A percentile compares a stretch with the other conserved stretches of the same genome.
Evolutionary conservation across 2,329 filamentous ascomycete genomes (phyloP).

Genomic region (Pyrenophora graminea): DNA sequence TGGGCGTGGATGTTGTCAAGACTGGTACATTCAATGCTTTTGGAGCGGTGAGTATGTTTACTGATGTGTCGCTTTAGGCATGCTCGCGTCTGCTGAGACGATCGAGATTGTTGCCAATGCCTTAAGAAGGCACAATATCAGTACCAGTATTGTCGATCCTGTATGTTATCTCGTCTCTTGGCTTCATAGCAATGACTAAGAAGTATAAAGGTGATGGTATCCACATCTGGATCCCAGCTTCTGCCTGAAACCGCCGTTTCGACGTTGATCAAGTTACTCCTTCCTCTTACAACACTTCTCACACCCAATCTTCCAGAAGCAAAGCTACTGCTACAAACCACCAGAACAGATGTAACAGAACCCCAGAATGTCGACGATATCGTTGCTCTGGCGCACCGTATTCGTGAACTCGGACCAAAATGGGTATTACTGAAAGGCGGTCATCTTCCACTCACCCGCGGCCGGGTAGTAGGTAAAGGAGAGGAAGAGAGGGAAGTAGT

Average conservation of each 20-base stretch:
- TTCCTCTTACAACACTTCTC: constrained; percentile 69
- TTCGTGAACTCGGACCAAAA: constrained; percentile 71
- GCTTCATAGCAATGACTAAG: no score
- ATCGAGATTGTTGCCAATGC: constrained; percentile 70
- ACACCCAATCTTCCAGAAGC: constrained; percentile 82
- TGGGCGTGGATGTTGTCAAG: constrained; percentile 88
- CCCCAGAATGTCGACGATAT: constrained; percentile 67
- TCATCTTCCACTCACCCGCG: constrained; percentile 75
- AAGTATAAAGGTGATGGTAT: constrained; percentile 75
- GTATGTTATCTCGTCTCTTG: constrained; percentile 52
- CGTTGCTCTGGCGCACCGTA: constrained; percentile 66
- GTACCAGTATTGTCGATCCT: constrained; percentile 72
- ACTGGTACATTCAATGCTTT: constrained; percentile 63
- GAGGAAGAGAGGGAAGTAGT: constrained; percentile 68
- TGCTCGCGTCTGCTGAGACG: constrained; percentile 76
- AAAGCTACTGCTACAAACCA: constrained; percentile 63
- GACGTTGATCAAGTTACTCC: constrained; percentile 62
- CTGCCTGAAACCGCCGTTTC: constrained; percentile 68
- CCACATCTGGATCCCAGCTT: constrained; percentile 74
- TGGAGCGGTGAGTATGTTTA: background rate
- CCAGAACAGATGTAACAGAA: constrained; percentile 51
- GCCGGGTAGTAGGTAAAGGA: constrained; percentile 61
- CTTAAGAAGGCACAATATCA: constrained; percentile 61
- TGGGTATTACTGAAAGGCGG: constrained; percentile 91
- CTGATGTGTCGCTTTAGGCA: constrained; percentile 59